Evolutionary conservation across 192 early-diverging fungal genomes (phyloP), one percentile per base, ranked within the genome.

Genomic region (Coemansia sp.): DNA sequence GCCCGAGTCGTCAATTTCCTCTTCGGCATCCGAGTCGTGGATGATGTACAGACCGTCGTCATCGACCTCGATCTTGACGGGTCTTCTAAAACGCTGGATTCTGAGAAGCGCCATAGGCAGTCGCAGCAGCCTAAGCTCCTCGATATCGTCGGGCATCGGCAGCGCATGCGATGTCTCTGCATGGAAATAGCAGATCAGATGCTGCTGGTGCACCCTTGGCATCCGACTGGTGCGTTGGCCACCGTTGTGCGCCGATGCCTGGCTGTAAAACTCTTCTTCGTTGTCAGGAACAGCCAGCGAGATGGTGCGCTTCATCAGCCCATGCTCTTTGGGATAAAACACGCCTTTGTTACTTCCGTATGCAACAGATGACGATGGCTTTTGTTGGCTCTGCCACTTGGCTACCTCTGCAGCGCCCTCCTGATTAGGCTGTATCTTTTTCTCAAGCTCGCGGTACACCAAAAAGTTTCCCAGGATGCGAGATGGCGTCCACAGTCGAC

Each of bases 401-500:
- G 51, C 34, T 2, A 77, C 60, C 66, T 73, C 73, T 4, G 54
- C 72, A 28, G 60, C 38, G 14, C 71, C 77, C n/a, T 72, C 68
- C n/a, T 75, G 61, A 60, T 80, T 84, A 25, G 72, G 86, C 63
- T 67, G 87, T 48, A 75, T 73, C 72, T 85, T 90, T 68, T 69
- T 80, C 57, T 70, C 85, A 71, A 68, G 67, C 68, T 94, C 92
- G 55, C 91, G 88, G 80, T 94, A 94, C 49, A 93, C 80, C 42
- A 94, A 69, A 65, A 93, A 94, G 57, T 91, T 91, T 60, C 89
- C 89, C 30, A 90, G 72, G 29, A 94, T 92, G 29, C 92, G 87
- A 16, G 91, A 93, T 10, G 92, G 92, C 33, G 90, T 90, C 92
- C 92, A 94, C 17, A 86, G 74, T 7, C 88, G 82, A 5, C 91